These are phyloP conservation scores for Naumovozyma baii DNA, from an alignment of 805 yeast genomes.

Conservation along the genomic window DNA sequence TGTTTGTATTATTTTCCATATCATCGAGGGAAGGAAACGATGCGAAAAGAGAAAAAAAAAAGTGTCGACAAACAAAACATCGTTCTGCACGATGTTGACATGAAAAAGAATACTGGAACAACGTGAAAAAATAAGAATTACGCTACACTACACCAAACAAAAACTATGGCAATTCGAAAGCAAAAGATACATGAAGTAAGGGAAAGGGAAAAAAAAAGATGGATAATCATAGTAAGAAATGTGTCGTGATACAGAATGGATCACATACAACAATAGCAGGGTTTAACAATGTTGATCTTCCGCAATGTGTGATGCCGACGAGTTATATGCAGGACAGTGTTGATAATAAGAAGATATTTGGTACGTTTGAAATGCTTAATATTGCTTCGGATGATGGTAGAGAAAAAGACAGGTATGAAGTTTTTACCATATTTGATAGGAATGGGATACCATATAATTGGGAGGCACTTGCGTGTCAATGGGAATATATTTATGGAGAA, in stretches of 20 bases:
- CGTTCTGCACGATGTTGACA: too few species aligned
- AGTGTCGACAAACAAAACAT: too few species aligned
- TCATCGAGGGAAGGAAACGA: background rate
- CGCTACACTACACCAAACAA: background rate
- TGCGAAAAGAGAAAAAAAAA: background rate
- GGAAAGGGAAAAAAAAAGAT: background rate
- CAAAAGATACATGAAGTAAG: background rate
- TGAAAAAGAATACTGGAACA: too few species aligned
- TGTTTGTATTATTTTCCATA: background rate
- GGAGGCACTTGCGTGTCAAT: slow-evolving; percentile 56
- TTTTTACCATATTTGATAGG: slow-evolving; percentile 45
- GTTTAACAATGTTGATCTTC: slow-evolving; percentile 53
- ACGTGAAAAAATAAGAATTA: background rate
- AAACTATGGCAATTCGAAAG: background rate
- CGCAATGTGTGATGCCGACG: slow-evolving; percentile 49
- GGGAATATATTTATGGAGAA: slow-evolving; percentile 54
- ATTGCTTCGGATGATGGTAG: slow-evolving; percentile 6
- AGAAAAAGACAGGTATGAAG: slow-evolving; percentile 10
- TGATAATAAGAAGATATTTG: slow-evolving; percentile 17
- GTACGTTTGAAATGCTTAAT: slow-evolving; percentile 23
- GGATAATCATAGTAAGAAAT: slow-evolving; percentile 28
- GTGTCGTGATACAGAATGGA: slow-evolving; percentile 64
- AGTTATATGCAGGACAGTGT: slow-evolving; percentile 37
- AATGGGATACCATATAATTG: slow-evolving; percentile 59
- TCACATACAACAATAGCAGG: slow-evolving; percentile 60